Evolutionary conservation across 192 early-diverging fungal species (phyloP), one percentile per base, ranked within the genome.

Genomic region (Coemansia sp.): DNA sequence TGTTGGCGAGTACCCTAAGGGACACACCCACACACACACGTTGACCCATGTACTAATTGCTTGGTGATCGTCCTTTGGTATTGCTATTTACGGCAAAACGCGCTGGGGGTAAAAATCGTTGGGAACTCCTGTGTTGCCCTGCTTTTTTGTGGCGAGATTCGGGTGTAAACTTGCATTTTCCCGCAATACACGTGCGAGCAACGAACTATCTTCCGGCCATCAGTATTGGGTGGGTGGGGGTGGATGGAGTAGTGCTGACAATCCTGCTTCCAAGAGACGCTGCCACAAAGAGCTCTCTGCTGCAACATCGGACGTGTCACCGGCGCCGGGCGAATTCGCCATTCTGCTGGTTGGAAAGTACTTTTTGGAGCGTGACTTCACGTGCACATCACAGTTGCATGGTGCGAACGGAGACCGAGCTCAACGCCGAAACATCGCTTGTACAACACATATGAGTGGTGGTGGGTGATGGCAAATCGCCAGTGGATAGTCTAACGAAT

Each of bases 51-150:
- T 18, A 18, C 44, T 18, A 47, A 15, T 18, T 18, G 44, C 44
- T 15, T 15, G 16, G 5, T 18, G 44, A 47, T 47, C 18, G 18
- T 5, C 15, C 44, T 47, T 47, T 47, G 5, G 44, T 6, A 47
- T 6, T 47, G 16, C 44, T 15, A 18, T 16, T 47, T 47, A 18
- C 16, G 44, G 44, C 22, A 18, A 11, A 60, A 34, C 16, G 16
- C 24, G 57, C 55, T 34, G 57, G 57, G 57, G 57, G 15, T 34
- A 31, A 60, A 36, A n/a, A 34, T n/a, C 16, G 31, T 34, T 31
- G 57, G 57, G 57, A 31, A 60, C 49, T 50, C 49, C 20, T 50
- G 49, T 50, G 49, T 50, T 50, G 49, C 49, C 49, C 49, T 50
- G 49, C 49, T 50, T 49, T n/a, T 49, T 50, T 50, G 49, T 50